Base-by-base conservation (phyloP, 305 asterid genomes). In the Salvia sclarea region DNA sequence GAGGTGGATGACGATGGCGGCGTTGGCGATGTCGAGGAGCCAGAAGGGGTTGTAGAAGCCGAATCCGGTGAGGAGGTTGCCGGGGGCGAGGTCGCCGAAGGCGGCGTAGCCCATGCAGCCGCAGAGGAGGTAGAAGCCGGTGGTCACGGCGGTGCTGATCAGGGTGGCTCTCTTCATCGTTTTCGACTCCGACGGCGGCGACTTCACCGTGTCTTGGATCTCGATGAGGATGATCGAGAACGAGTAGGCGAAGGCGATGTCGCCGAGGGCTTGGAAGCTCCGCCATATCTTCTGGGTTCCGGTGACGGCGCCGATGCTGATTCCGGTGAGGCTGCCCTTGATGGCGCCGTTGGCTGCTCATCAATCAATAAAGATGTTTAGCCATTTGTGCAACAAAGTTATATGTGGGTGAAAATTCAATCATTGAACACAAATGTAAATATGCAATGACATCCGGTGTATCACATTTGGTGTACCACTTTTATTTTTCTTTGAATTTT, bases 231-330 rank as follows among this genome's bases (percentile, higher is more conserved):
- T 90, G 77, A 89, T 77, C 3, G 98, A 90, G 72, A 84, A 92
- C 3, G 98, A 90, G 78, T 92, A 90, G 6, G 98, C 96, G 40
- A 92, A 92, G 38, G 96, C 98, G 4, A 92, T 87, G 75, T 76
- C 92, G 35, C 96, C 96, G 0, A 92, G 78, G 47, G 96, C 89
- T 76, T 92, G 95, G 69, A 89, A 89, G 31, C 91, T 89, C 77
- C 82, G 80, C 98, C 96, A 92, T 74, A 92, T 85, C 17, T 92
- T 92, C 8, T 84, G 87, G 9, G 88, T 84, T 76, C 78, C 66
- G 24, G 90, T 83, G 44, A 89, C 96, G 0, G 83, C 72, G 68
- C 94, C 96, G 37, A 89, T 79, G 86, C 98, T 83, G 33, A 87
- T 84, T 64, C 98, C 96, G 4, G 96, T 86, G 9, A 85, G 72